These are phyloP conservation scores for Naematelia aurantialba DNA, from an alignment of 768 basidiomycete genomes.

Conservation along the genomic window DNA sequence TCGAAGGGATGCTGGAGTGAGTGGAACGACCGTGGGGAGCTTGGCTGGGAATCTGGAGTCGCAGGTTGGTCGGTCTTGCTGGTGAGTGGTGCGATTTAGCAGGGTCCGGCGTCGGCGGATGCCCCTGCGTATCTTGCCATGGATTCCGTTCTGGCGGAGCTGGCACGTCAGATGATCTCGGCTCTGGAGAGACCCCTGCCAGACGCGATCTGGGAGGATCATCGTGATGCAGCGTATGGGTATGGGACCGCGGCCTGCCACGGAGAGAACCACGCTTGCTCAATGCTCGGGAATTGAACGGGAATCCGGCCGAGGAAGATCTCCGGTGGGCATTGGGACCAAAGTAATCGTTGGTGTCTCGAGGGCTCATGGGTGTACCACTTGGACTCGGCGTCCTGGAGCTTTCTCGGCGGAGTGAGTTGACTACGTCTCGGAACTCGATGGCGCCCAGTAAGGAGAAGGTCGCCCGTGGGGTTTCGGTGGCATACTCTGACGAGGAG, in stretches of 20 bases:
- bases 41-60: slow-evolving; percentile 13
- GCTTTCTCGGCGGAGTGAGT: slow-evolving; percentile 69
- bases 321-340: slow-evolving; percentile 19
- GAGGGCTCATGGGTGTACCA: background rate
- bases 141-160: slow-evolving; percentile 26
- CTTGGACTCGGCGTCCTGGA: slow-evolving; percentile 5
- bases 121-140: slow-evolving; percentile 30
- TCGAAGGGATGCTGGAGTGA: slow-evolving; percentile 25
- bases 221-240: background rate
- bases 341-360: slow-evolving; percentile 40
- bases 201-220: background rate
- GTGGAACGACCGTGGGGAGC: slow-evolving; percentile 4
- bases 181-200: background rate
- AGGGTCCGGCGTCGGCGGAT: slow-evolving; percentile 12
- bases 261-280: background rate
- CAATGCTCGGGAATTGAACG: background rate
- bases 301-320: background rate
- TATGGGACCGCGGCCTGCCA: background rate
- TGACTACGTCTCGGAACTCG: slow-evolving; percentile 89
- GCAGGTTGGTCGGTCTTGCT: slow-evolving; percentile 13
- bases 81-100: background rate
- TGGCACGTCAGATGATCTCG: background rate
- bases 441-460: slow-evolving; percentile 85
- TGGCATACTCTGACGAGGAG: slow-evolving; percentile 8
- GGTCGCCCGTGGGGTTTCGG: slow-evolving; percentile 44